Base-by-base conservation (phyloP, 768 basidiomycete genomes). In the Leccinum olivaceopallidum region DNA sequence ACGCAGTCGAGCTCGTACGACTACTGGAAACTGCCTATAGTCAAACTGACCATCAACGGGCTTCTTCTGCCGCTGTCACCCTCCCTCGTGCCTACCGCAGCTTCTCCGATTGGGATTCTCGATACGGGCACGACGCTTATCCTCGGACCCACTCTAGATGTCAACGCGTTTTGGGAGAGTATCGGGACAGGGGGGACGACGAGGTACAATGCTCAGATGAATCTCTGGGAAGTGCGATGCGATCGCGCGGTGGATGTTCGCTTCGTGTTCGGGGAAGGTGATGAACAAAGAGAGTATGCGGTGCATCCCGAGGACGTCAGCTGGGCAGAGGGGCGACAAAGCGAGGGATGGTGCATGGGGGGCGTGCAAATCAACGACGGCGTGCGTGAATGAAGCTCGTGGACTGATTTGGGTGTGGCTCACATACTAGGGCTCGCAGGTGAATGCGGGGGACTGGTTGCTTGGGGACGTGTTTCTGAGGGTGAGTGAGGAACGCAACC, bases 71-170 rank as follows among this genome's bases (percentile, higher is more conserved):
- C 70, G 0, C 67, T 85, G 18, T 79, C 83, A 2, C 58, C 67
- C 16, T 84, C 85, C 16, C 78, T 78, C 57, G 73, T 84, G 28
- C 68, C 64, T 5, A 77, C 77, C 20, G 75, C 81, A 24, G 53
- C 71, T 13, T 64, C 73, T 2, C 78, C 80, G 0, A 80, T 88
- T 53, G 85, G 81, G 4, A 81, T 89, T 26, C 77, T 88, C 28
- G 88, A 89, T 66, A 85, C 85, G 26, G 86, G 86, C 4, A 85
- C 83, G 26, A 85, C 83, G 5, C 77, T 85, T 56, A 76, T 85
- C 26, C 75, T 85, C 6, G 84, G 83, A 5, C 85, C 85, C 6
- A 70, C 78, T 1, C 62, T 59, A 18, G 86, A 87, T 59, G 83
- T 86, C 44, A 73, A 76, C 5, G 77, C 80, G 6, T 80, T 89